These are phyloP conservation scores for Botrytis fragariae DNA, from an alignment of 2,329 filamentous ascomycete species.

Conservation along the genomic window DNA sequence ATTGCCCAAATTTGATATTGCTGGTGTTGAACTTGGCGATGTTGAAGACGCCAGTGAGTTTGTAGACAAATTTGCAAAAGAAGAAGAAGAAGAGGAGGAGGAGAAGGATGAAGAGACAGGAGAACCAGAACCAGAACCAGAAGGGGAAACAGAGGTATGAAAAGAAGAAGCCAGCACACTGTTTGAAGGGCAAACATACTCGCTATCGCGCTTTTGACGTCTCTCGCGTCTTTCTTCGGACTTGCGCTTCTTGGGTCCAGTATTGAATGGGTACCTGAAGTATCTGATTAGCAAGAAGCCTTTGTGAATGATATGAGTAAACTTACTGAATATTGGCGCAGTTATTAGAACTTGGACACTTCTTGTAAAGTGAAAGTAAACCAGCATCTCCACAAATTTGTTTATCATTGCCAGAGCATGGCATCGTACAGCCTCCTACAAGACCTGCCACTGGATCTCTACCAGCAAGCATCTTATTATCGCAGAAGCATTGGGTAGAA, in stretches of 20 bases:
- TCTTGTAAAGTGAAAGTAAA: conserved; percentile 22
- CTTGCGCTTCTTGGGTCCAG: conserved; percentile 1
- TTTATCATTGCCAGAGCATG: conserved; percentile 24
- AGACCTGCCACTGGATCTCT: conserved; percentile 14
- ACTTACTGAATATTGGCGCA: conserved; percentile 17
- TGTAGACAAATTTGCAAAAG: not conserved
- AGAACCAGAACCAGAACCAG: not conserved
- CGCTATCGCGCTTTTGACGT: conserved; percentile 8
- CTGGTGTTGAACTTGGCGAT: not conserved
- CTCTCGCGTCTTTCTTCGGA: conserved; percentile 4
- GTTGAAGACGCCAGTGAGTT: not conserved
- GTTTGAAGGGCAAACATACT: not conserved
- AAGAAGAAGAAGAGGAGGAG: not conserved
- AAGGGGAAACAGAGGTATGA: not conserved
- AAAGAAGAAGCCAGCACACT: not conserved
- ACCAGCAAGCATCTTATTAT: conserved; percentile 23
- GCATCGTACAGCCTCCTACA: conserved; percentile 18
- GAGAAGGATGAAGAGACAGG: too few relatives aligned
- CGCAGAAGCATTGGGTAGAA: conserved; percentile 35
- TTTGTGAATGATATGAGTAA: not conserved
- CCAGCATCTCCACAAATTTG: conserved; percentile 33
- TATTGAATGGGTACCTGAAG: conserved; percentile 16
- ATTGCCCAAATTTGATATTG: not conserved
- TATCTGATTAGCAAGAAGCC: not conserved
- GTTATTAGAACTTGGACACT: not conserved